These are phyloP conservation scores for Coprinopsis sp. DNA, from an alignment of 768 basidiomycete species.

Conservation along the genomic window DNA sequence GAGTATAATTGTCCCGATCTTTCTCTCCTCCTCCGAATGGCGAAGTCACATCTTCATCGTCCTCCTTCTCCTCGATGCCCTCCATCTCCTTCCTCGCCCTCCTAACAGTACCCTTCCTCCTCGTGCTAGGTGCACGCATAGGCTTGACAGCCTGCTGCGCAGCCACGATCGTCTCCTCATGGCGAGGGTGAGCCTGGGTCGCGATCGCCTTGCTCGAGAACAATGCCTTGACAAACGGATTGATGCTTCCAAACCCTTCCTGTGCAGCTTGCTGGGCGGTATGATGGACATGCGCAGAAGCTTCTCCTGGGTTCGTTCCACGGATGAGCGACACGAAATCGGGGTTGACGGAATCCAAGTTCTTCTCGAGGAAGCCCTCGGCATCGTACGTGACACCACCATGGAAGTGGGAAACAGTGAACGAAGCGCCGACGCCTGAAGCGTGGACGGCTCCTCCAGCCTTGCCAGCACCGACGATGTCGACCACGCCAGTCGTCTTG, in stretches of 20 bases:
- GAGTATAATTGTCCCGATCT: background rate
- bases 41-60: slow-evolving; percentile 47
- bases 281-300: slow-evolving; percentile 2
- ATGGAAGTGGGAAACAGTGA: slow-evolving; percentile 89
- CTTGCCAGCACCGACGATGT: background rate
- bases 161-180: slow-evolving; percentile 93
- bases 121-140: slow-evolving; percentile 87
- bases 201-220: slow-evolving; percentile 89
- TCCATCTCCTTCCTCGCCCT: slow-evolving; percentile 43
- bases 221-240: slow-evolving; percentile 87
- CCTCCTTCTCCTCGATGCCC: slow-evolving; percentile 35
- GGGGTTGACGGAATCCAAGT: slow-evolving; percentile 85
- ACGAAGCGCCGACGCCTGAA: slow-evolving; percentile 68
- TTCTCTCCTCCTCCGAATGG: slow-evolving; percentile 19
- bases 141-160: slow-evolving; percentile 93
- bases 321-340: slow-evolving; percentile 90
- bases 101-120: slow-evolving; percentile 71
- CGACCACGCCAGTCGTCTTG: slow-evolving; percentile 38
- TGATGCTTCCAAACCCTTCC: slow-evolving; percentile 76
- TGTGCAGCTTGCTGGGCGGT: slow-evolving; percentile 16
- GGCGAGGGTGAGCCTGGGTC: slow-evolving; percentile 85
- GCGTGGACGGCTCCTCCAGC: slow-evolving; percentile 61
- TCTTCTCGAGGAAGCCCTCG: slow-evolving; percentile 84
- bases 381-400: slow-evolving; percentile 90
- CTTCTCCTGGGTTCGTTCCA: slow-evolving; percentile 49